A percentile compares a stretch with the other conserved stretches of the same genome.
Evolutionary conservation across 2,329 filamentous ascomycete species (phyloP).

Genomic region (Cercospora berteroae): DNA sequence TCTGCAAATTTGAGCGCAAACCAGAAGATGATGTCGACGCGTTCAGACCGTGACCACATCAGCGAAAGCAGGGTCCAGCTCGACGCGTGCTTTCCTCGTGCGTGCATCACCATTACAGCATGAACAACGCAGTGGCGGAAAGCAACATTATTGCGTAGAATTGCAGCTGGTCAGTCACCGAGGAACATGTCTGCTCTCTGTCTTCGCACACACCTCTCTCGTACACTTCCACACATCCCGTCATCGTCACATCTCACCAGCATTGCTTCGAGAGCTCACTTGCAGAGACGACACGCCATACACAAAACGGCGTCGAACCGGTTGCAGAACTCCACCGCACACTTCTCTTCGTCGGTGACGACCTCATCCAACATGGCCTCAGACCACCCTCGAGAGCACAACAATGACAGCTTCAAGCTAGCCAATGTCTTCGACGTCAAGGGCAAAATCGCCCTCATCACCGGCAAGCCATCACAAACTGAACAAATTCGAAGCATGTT

Average conservation of each 20-base stretch:
- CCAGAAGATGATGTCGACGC: too few species aligned
- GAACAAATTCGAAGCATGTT: background rate
- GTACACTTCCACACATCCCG: background rate
- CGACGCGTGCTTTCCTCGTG: background rate
- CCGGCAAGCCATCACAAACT: constrained; percentile 18
- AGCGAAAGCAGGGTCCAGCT: background rate
- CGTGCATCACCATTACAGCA: constrained; percentile 1
- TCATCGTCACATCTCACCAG: background rate
- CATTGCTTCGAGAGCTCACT: background rate
- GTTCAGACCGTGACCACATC: background rate
- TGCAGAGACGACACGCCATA: background rate
- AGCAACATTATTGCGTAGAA: background rate
- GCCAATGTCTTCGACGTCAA: constrained; percentile 41
- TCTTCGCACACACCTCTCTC: background rate
- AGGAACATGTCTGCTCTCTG: background rate
- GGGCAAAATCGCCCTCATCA: constrained; percentile 44
- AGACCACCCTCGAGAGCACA: constrained; percentile 28
- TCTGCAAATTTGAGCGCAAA: too few species aligned
- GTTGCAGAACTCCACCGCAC: constrained; percentile 9
- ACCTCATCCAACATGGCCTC: constrained; percentile 31
- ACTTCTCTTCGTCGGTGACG: constrained; percentile 16
- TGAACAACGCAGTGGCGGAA: background rate
- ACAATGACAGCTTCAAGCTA: constrained; percentile 40
- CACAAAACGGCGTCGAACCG: background rate
- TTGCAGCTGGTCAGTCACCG: background rate